Percentiles rank a stretch among this genome's conserved stretches.
Evolutionary conservation across 306 rosid genomes (phyloP).

Genomic region (Phaseolus lunatus): DNA sequence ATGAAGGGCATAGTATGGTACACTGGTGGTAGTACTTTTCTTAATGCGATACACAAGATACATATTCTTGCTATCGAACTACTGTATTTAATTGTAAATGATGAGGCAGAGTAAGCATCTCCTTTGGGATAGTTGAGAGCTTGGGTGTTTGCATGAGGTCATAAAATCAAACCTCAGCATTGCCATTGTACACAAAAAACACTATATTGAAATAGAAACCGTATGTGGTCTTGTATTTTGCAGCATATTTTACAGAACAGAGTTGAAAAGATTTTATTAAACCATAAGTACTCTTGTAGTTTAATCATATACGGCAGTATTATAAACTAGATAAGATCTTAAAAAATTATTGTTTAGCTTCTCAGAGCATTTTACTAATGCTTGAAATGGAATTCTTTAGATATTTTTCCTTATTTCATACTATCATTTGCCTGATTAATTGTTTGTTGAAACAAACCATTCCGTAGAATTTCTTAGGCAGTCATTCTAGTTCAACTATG

Average conservation of each 20-base stretch:
- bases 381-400: background rate
- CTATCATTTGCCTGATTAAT: background rate
- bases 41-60: slow-evolving; percentile 17
- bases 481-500: too few species aligned
- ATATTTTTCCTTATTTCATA: background rate
- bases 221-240: slow-evolving; percentile 13
- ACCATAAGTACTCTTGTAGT: background rate
- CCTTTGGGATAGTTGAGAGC: slow-evolving; percentile 15
- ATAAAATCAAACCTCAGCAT: background rate
- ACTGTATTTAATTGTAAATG: slow-evolving; percentile 48
- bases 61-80: slow-evolving; percentile 13
- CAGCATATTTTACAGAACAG: background rate
- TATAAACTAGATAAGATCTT: background rate
- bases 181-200: slow-evolving; percentile 10
- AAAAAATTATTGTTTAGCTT: background rate
- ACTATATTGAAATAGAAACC: slow-evolving; percentile 3
- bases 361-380: background rate
- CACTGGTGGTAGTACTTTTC: slow-evolving; percentile 11
- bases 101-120: slow-evolving; percentile 7
- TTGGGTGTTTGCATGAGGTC: background rate
- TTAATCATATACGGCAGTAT: background rate
- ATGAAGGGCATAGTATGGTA: slow-evolving; percentile 36
- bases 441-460: too few species aligned
- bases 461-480: too few species aligned
- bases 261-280: background rate